Percentiles rank a stretch among this genome's conserved stretches.
Conservation (phyloP, 192 early-diverging fungal genomes). For the Cetraspora pellucida region DNA sequence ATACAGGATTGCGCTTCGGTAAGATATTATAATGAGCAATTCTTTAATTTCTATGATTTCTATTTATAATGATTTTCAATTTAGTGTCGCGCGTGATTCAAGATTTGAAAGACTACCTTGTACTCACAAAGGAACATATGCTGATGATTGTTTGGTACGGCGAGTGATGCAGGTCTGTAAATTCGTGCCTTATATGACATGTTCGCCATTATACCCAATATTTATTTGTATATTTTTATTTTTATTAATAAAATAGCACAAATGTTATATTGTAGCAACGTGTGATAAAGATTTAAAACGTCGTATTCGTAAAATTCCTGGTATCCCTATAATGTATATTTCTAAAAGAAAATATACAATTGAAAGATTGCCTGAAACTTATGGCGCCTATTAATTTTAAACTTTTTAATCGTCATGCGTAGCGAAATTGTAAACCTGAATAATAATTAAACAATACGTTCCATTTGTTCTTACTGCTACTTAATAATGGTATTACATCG, state of each 20-base stretch:
- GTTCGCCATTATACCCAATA: not conserved
- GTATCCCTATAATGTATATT: slow-evolving; percentile 98
- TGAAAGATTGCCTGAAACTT: slow-evolving; percentile 87
- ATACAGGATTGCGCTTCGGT: slow-evolving; percentile 90
- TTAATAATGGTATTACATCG: too few relatives aligned
- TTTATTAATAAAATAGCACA: slow-evolving; percentile 67
- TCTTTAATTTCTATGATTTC: not conserved
- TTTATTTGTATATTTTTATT: slow-evolving; percentile 17
- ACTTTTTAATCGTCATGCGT: too few relatives aligned
- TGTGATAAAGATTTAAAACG: slow-evolving; percentile 96
- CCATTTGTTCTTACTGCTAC: too few relatives aligned
- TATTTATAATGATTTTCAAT: not conserved
- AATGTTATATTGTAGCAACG: slow-evolving; percentile 98
- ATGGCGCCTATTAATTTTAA: slow-evolving; percentile 33
- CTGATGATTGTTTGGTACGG: slow-evolving; percentile 97
- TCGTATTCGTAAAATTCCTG: slow-evolving; percentile 92
- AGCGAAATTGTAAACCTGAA: too few relatives aligned
- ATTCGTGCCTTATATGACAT: not conserved
- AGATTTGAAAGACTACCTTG: slow-evolving; percentile 95
- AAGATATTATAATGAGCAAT: slow-evolving; percentile 21
- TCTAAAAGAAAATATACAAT: slow-evolving; percentile 87
- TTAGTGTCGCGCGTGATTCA: slow-evolving; percentile 91
- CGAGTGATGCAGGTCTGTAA: slow-evolving; percentile 57
- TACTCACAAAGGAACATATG: slow-evolving; percentile 97
- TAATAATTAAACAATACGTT: too few relatives aligned